Evolutionary conservation across 75 land plant genomes (phyloP), one percentile per base, ranked within the genome.

Genomic region (Azolla pinnata): DNA sequence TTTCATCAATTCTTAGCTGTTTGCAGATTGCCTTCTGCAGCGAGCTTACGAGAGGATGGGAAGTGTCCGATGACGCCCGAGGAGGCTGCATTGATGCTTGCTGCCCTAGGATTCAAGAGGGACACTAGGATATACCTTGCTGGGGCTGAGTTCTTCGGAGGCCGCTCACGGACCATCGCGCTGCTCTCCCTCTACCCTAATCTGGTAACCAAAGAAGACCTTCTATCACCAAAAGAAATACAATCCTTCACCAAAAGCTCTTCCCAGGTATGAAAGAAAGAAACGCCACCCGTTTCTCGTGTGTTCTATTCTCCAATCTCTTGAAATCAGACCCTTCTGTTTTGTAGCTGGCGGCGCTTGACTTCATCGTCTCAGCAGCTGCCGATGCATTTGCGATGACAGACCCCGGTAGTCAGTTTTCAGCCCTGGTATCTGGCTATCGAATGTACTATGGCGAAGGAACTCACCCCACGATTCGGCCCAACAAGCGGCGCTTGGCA

Each of bases 351-450:
- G 99, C 96, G 14, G 85, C 89, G n/a, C 57, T 93, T 66, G 99
- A 93, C 67, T 88, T 83, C 67, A 83, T 93, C 27, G 90, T 63
- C 4, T 93, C 81, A 63, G 68, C 87, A 5, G 83, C 78, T 38
- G 80, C 96, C 4, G 87, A 89, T 77, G 79, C 72, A 35, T 93
- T 93, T 75, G 85, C 87, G 25, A 89, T 93, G 96, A 83, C 99
- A 21, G 96, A 93, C 57, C 83, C 96, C 7, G 99, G 96, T 25
- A 93, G 96, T 67, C 96, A 93, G 55, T 69, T 93, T 2, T 82
- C 99, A 31, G 78, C 96, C 31, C 54, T 93, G 33, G 90, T 85
- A 19, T 66, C 86, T 33, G 99, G 99, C 20, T 81, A 68, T 55
- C 76, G 99, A 19, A 83, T 80, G 30, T 93, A 93, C 66, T 83